A percentile compares a stretch with the other conserved stretches of the same genome.
Evolutionary conservation across 108 stramenopile species (phyloP).

Genomic region (Pseudonitzschia multiseries): DNA sequence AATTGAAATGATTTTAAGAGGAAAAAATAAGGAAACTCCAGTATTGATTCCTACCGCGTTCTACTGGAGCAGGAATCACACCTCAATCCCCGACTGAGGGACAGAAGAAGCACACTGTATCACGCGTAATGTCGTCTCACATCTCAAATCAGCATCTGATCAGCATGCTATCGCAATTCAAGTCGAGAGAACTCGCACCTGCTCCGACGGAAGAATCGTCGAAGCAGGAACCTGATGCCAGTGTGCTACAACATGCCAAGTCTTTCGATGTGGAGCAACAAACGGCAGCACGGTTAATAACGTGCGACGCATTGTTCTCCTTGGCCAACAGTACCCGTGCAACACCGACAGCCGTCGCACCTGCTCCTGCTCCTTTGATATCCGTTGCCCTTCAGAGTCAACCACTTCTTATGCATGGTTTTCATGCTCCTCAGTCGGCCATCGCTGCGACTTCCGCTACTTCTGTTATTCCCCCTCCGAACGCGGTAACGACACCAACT

Average conservation of each 20-base stretch:
- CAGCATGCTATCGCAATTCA: slow-evolving; percentile 8
- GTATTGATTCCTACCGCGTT: no score
- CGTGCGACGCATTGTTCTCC: slow-evolving; percentile 52
- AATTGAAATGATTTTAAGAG: no score
- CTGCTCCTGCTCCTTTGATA: background rate
- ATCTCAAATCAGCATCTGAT: background rate
- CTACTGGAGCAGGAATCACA: no score
- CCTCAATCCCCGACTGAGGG: no score
- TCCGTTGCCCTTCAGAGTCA: background rate
- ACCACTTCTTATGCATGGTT: slow-evolving; percentile 7
- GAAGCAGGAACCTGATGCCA: background rate
- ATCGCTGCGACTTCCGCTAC: background rate
- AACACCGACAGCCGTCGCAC: slow-evolving; percentile 10
- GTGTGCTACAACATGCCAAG: background rate
- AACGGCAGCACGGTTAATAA: slow-evolving; percentile 9
- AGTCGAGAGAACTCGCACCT: slow-evolving; percentile 1
- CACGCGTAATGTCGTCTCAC: no score
- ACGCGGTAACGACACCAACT: background rate
- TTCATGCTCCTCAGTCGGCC: background rate
- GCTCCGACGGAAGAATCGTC: background rate
- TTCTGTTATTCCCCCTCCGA: background rate
- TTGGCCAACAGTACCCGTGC: slow-evolving; percentile 17
- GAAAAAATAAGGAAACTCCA: no score
- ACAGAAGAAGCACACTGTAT: no score
- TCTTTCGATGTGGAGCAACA: background rate